Conservation (phyloP, 1,139 yeast genomes). For the Meyerozyma smithsonii region DNA sequence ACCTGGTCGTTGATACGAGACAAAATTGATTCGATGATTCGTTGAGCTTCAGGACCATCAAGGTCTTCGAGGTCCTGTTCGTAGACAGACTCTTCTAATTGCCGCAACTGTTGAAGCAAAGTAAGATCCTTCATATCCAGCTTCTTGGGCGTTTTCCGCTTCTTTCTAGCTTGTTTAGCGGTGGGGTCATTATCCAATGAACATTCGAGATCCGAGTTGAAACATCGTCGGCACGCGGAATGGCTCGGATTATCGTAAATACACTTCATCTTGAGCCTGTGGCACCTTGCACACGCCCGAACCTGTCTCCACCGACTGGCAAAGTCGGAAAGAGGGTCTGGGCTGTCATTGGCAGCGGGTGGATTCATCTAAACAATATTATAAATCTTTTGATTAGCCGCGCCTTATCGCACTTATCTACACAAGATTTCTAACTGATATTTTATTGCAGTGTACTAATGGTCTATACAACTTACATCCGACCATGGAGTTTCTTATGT, state of each 20-base stretch:
- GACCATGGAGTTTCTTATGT: background rate
- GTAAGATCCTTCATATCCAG: background rate
- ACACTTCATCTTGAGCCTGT: constrained; percentile 52
- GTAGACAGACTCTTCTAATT: background rate
- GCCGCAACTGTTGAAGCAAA: background rate
- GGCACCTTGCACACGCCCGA: constrained; percentile 56
- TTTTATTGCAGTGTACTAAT: constrained; percentile 1
- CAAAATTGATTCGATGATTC: background rate
- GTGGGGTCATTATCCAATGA: constrained; percentile 48
- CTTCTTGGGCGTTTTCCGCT: constrained; percentile 9
- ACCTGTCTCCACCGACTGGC: constrained; percentile 38
- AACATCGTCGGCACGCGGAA: constrained; percentile 44
- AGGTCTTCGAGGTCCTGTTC: background rate
- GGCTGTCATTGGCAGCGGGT: background rate
- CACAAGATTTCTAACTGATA: background rate
- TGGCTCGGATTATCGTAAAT: constrained; percentile 44
- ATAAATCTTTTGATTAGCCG: background rate
- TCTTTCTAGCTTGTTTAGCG: constrained; percentile 23
- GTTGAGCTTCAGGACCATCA: background rate
- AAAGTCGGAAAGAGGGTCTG: constrained; percentile 15
- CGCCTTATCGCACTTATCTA: background rate
- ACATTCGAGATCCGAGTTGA: constrained; percentile 39
- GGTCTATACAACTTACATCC: background rate
- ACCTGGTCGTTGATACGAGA: background rate
- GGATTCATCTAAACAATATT: background rate